These are phyloP conservation scores for Globisporangium mamillatum DNA, from an alignment of 352 stramenopile genomes.

Conservation along the genomic window DNA sequence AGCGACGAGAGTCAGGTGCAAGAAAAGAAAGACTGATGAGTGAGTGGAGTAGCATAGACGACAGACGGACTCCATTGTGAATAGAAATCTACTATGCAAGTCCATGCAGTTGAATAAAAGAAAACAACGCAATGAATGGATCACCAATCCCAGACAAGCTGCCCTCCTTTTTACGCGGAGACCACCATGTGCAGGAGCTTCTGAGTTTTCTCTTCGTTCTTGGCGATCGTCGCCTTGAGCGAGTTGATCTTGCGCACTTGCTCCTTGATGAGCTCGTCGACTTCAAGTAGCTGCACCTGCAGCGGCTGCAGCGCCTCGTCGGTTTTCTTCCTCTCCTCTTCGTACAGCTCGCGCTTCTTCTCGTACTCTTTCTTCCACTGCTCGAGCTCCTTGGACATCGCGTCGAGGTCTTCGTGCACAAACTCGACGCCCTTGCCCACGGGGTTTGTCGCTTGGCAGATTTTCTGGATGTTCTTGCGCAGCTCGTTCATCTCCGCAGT, in stretches of 20 bases:
- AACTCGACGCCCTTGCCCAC: slow-evolving; percentile 93
- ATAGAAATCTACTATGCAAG: not conserved
- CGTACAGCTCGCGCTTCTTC: slow-evolving; percentile 71
- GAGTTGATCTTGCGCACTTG: slow-evolving; percentile 90
- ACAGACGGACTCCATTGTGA: not conserved
- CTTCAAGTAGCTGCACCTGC: slow-evolving; percentile 76
- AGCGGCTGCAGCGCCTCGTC: slow-evolving; percentile 84
- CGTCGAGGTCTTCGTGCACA: slow-evolving; percentile 91
- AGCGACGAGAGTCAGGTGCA: not conserved
- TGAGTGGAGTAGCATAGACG: not conserved
- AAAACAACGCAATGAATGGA: not conserved
- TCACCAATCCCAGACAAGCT: not conserved
- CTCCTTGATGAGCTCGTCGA: slow-evolving; percentile 91
- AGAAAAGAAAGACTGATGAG: not conserved
- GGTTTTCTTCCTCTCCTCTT: slow-evolving; percentile 83
- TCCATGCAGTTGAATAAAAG: not conserved
- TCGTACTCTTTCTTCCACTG: slow-evolving; percentile 88
- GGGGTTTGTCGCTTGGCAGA: slow-evolving; percentile 91
- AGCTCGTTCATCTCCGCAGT: slow-evolving; percentile 76
- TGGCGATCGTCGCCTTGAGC: slow-evolving; percentile 90
- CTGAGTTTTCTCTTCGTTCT: slow-evolving; percentile 92
- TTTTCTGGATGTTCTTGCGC: slow-evolving; percentile 81
- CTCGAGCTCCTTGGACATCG: slow-evolving; percentile 93
- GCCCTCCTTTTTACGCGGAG: slow-evolving; percentile 33
- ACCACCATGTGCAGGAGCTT: slow-evolving; percentile 89